Evolutionary conservation across 176 grass and related monocot genomes (phyloP), one percentile per base, ranked within the genome.

Genomic region (Coix lacrymajobi): DNA sequence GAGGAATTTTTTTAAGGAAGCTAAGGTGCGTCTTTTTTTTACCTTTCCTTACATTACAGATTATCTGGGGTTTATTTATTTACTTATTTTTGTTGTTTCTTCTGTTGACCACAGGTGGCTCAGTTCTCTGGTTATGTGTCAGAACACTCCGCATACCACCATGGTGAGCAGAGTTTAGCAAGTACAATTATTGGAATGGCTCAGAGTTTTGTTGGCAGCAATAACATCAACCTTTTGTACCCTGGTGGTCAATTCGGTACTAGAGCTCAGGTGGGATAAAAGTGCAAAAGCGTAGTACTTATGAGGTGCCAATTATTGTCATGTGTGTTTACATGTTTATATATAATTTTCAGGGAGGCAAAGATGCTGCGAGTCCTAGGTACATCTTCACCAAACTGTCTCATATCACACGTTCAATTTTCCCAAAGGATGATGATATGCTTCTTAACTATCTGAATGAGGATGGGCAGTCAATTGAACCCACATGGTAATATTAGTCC

Each of bases 41-140:
- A 0, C 34, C 25, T 31, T 68, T 75, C 0, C 14, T 3, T 45
- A 7, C 29, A 43, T 56, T 46, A n/a, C 37, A 20, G 13, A 52
- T 69, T 1, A 43, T 62, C 2, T 22, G 16, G 14, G 24, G 6
- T 39, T 38, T 49, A 4, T 20, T 72, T 29, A 71, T 15, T 40
- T 69, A 41, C 16, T 3, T 13, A 45, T 48, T 12, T 72, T 49
- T 31, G 58, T 0, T 77, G 11, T 19, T 78, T 4, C 1, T 37
- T 40, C 16, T 57, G 20, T 31, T 82, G 7, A 19, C 62, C 12
- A 83, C 77, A 98, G 96, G 96, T 99, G 30, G 89, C 96, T 4
- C 96, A 96, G 14, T 99, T 99, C 43, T 88, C 88, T 75, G 96
- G 96, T 83, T 99, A 99, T 81, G 93, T 96, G 25, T 96, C 93